Percentiles rank a stretch among this genome's conserved stretches.
These are phyloP conservation scores for Mortierella sp. DNA, from an alignment of 371 early-diverging fungal genomes.

Conservation along the genomic window DNA sequence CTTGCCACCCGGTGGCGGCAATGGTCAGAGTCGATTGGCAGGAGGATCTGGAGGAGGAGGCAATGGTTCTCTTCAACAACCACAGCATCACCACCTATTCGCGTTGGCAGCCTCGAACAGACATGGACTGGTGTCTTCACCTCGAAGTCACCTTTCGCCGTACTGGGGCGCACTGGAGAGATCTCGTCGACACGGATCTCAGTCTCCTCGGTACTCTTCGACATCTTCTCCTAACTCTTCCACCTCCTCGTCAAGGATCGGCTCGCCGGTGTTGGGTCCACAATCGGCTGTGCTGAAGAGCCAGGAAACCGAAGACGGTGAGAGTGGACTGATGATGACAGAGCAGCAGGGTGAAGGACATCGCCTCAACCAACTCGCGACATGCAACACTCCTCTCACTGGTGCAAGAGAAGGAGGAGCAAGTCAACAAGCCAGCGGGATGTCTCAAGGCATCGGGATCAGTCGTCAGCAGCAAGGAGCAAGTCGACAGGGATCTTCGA, in stretches of 20 bases:
- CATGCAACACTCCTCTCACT: background rate
- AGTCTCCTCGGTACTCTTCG: conserved; percentile 22
- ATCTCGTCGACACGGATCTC: conserved; percentile 16
- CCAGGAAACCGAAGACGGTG: background rate
- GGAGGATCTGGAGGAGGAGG: conserved; percentile 1
- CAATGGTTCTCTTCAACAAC: conserved; percentile 15
- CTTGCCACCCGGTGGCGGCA: background rate
- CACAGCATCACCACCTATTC: background rate
- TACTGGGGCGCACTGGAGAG: conserved; percentile 21
- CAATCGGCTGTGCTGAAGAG: background rate
- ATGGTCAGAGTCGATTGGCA: background rate
- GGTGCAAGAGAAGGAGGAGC: background rate
- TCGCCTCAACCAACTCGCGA: background rate
- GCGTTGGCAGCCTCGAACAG: background rate
- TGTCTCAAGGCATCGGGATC: background rate
- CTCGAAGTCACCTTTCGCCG: conserved; percentile 19
- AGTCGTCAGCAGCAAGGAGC: background rate
- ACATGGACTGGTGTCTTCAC: conserved; percentile 18
- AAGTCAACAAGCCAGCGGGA: background rate
- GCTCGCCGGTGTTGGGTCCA: conserved; percentile 18
- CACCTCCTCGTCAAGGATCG: conserved; percentile 25
- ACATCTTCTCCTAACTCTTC: conserved; percentile 27
- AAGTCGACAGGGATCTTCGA: background rate
- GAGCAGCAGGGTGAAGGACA: background rate
- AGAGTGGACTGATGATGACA: background rate